Percentiles rank a stretch among this genome's conserved stretches.
These are phyloP conservation scores for Coprinopsis sp. DNA, from an alignment of 768 basidiomycete genomes.

Conservation along the genomic window DNA sequence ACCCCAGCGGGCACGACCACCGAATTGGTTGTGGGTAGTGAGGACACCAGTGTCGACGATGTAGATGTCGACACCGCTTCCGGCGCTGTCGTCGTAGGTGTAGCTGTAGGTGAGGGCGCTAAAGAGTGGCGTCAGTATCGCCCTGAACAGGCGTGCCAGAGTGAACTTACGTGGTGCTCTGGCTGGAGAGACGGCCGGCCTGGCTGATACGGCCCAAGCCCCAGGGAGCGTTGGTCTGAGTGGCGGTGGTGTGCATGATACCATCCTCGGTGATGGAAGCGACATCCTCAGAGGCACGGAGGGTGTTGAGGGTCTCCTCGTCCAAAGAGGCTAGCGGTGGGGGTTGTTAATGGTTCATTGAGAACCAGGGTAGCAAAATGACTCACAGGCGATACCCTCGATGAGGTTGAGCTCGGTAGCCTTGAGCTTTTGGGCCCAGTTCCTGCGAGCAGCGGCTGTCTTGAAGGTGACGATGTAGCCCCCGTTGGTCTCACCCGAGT, in stretches of 20 bases:
- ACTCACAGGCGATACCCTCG: slow-evolving; percentile 12
- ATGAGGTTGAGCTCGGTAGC: slow-evolving; percentile 10
- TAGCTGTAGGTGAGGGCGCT: slow-evolving; percentile 19
- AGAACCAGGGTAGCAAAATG: not conserved
- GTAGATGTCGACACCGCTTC: slow-evolving; percentile 34
- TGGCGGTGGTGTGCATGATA: slow-evolving; percentile 18
- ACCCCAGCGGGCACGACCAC: slow-evolving; percentile 38
- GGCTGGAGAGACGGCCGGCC: slow-evolving; percentile 12
- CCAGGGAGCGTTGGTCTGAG: slow-evolving; percentile 31
- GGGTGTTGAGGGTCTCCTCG: slow-evolving; percentile 13
- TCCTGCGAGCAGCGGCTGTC: slow-evolving; percentile 1
- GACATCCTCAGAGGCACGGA: slow-evolving; percentile 21
- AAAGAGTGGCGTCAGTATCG: not conserved
- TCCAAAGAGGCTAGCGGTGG: slow-evolving; percentile 15
- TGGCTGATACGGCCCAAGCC: slow-evolving; percentile 26
- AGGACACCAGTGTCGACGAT: slow-evolving; percentile 27
- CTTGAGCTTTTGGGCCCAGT: not conserved
- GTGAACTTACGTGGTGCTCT: slow-evolving; percentile 4
- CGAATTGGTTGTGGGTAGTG: slow-evolving; percentile 28
- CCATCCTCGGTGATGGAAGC: slow-evolving; percentile 23
- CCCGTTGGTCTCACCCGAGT: slow-evolving; percentile 9
- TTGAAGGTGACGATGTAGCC: slow-evolving; percentile 12
- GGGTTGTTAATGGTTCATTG: not conserved
- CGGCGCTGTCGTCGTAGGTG: slow-evolving; percentile 18
- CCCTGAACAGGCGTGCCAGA: not conserved